These are phyloP conservation scores for Fusarium lateritium DNA, from an alignment of 2,329 filamentous ascomycete species.

Conservation along the genomic window DNA sequence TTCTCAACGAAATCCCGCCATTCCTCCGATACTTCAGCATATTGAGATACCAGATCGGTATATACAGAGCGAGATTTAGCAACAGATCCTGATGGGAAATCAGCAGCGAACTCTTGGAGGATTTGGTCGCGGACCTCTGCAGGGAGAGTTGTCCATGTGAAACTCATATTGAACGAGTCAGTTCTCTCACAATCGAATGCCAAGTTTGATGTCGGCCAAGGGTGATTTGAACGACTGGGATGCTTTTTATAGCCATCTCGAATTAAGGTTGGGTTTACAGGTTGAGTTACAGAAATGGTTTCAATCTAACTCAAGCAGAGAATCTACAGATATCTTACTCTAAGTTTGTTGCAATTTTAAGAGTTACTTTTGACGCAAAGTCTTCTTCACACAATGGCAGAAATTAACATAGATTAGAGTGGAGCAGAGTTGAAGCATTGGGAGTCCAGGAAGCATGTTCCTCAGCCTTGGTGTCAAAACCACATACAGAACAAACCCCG, in stretches of 20 bases:
- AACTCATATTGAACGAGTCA: neutral
- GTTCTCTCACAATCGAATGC: neutral
- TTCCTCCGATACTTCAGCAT: neutral
- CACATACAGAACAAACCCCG: too few relatives aligned
- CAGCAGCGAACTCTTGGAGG: neutral
- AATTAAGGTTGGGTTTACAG: too few relatives aligned
- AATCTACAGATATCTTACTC: neutral
- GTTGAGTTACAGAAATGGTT: neutral
- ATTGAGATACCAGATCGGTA: neutral
- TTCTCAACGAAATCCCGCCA: neutral
- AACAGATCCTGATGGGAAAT: neutral
- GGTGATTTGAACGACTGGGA: too few relatives aligned
- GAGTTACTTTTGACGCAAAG: neutral
- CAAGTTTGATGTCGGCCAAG: too few relatives aligned
- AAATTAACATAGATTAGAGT: neutral
- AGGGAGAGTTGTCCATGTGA: neutral
- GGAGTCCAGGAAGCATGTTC: neutral
- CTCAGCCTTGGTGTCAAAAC: neutral
- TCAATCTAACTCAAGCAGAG: neutral
- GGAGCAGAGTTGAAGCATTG: neutral
- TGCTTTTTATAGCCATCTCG: neutral
- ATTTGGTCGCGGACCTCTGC: neutral
- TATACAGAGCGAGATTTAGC: neutral
- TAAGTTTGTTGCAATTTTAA: neutral
- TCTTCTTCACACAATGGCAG: neutral